Evolutionary conservation across 2,329 filamentous ascomycete species (phyloP).

Genomic region (Myrmaecium sp.): DNA sequence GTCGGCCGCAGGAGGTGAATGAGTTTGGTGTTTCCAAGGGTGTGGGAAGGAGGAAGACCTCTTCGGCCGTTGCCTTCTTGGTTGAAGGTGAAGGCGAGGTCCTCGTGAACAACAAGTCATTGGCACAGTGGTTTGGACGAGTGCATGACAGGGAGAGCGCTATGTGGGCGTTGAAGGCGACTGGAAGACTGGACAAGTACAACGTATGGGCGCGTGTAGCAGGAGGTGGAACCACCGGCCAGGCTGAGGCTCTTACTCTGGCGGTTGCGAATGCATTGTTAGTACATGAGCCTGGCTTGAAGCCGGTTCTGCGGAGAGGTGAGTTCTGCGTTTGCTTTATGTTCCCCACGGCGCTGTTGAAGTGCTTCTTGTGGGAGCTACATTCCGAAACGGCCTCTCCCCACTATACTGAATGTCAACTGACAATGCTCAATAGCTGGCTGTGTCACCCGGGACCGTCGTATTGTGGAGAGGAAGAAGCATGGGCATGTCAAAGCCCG

Average conservation of each 20-base stretch:
- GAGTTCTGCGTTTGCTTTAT: slow-evolving; percentile 27
- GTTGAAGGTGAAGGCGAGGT: slow-evolving; percentile 89
- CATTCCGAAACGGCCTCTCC: too few relatives aligned
- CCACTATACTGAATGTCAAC: slow-evolving; percentile 27
- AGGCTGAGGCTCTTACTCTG: slow-evolving; percentile 86
- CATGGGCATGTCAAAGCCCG: slow-evolving; percentile 87
- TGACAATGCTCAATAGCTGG: slow-evolving; percentile 46
- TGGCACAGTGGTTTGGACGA: slow-evolving; percentile 67
- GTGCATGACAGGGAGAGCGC: slow-evolving; percentile 90
- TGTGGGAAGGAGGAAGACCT: slow-evolving; percentile 74
- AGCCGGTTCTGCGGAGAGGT: slow-evolving; percentile 78
- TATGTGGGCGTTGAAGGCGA: slow-evolving; percentile 74
- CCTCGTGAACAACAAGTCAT: slow-evolving; percentile 73
- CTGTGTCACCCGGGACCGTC: slow-evolving; percentile 76
- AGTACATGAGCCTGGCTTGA: slow-evolving; percentile 83
- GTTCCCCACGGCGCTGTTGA: too few relatives aligned
- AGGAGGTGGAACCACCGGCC: slow-evolving; percentile 84
- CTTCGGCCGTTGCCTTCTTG: slow-evolving; percentile 67
- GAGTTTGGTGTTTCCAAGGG: slow-evolving; percentile 61
- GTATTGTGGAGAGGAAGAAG: slow-evolving; percentile 96
- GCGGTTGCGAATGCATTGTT: slow-evolving; percentile 76
- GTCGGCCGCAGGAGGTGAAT: slow-evolving; percentile 52
- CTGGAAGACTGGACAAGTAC: slow-evolving; percentile 80
- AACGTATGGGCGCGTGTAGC: slow-evolving; percentile 78
- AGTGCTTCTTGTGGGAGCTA: too few relatives aligned